Evolutionary conservation across 2,329 filamentous ascomycete genomes (phyloP), one percentile per base, ranked within the genome.

Genomic region (Cladophialophora immunda): DNA sequence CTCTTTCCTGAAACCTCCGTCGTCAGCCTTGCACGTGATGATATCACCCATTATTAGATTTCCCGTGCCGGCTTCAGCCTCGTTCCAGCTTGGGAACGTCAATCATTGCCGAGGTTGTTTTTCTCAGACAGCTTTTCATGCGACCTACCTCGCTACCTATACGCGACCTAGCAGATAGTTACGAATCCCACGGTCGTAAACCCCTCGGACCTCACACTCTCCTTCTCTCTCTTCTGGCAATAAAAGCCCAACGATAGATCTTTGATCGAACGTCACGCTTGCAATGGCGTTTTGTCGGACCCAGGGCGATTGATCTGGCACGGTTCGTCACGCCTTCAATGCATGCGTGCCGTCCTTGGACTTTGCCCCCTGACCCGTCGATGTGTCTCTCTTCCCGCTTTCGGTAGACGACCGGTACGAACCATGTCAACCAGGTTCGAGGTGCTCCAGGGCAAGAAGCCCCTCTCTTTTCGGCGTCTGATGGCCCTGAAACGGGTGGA

Each of bases 391-490:
- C 47, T 7, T 15, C 25, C 22, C 22, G 11, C 5, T 11, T 27
- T 53, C 22, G 9, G 47, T 11, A 19, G 8, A 30, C 25, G 25
- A 47, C 41, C n/a, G 7, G n/a, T 19, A 32, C 38, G 19, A 29
- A 41, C 30, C 38, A 58, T 55, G 56, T 36, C 55, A 3, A 53
- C 63, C 15, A 67, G 62, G 41, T 64, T 69, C 36, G 53, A 66
- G 29, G 52, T 55, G 41, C 52, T 62, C 32, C 54, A 47, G n/a
- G 64, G 65, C 53, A 59, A 69, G 36, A 64, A 62, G 55, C 58
- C 68, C 19, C 65, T 72, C 19, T 70, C 70, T 9, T 70, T 68
- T 32, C 57, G 63, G n/a, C 56, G 55, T 6, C 54, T 72, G 58
- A 70, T 71, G 62, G 62, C 66, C 22, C 55, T 72, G 9, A 65